These are phyloP conservation scores for Mycocentrospora acerina DNA, from an alignment of 2,329 filamentous ascomycete species.

Conservation along the genomic window DNA sequence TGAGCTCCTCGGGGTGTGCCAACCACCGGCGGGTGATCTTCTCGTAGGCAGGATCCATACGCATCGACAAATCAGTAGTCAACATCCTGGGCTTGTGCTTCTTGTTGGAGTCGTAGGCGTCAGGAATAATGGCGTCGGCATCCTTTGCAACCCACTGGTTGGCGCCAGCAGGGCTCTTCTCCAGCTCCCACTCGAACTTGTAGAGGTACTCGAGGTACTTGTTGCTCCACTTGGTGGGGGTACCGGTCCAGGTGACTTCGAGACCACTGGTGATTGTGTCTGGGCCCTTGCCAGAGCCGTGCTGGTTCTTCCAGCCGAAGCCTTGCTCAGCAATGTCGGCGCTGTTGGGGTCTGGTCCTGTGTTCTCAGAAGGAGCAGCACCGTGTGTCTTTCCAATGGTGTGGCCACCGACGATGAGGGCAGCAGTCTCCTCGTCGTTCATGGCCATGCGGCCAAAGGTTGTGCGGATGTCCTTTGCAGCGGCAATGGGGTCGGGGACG, in stretches of 20 bases:
- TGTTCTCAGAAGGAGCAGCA: slow-evolving; percentile 63
- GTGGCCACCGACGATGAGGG: slow-evolving; percentile 76
- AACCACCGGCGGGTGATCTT: slow-evolving; percentile 74
- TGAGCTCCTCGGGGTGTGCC: slow-evolving; percentile 67
- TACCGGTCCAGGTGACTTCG: slow-evolving; percentile 78
- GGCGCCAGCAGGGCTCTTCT: slow-evolving; percentile 73
- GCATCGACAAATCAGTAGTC: slow-evolving; percentile 72
- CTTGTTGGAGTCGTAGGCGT: slow-evolving; percentile 68
- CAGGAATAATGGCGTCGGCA: slow-evolving; percentile 66
- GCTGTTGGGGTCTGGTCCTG: slow-evolving; percentile 67
- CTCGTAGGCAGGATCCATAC: slow-evolving; percentile 70
- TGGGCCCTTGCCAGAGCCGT: slow-evolving; percentile 66
- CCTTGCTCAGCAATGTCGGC: slow-evolving; percentile 67
- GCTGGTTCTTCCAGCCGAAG: slow-evolving; percentile 69
- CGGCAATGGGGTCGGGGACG: slow-evolving; percentile 67
- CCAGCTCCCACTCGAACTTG: slow-evolving; percentile 75
- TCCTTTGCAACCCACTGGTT: slow-evolving; percentile 77
- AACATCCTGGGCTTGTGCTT: slow-evolving; percentile 77
- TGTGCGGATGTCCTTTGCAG: slow-evolving; percentile 70
- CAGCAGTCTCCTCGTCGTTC: slow-evolving; percentile 80
- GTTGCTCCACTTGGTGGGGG: slow-evolving; percentile 75
- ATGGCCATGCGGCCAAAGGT: slow-evolving; percentile 81
- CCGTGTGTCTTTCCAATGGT: slow-evolving; percentile 81
- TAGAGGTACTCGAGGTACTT: slow-evolving; percentile 74
- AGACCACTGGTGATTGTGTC: slow-evolving; percentile 75